Conservation (phyloP, 2,329 filamentous ascomycete genomes). For the Alternaria infectoria region DNA sequence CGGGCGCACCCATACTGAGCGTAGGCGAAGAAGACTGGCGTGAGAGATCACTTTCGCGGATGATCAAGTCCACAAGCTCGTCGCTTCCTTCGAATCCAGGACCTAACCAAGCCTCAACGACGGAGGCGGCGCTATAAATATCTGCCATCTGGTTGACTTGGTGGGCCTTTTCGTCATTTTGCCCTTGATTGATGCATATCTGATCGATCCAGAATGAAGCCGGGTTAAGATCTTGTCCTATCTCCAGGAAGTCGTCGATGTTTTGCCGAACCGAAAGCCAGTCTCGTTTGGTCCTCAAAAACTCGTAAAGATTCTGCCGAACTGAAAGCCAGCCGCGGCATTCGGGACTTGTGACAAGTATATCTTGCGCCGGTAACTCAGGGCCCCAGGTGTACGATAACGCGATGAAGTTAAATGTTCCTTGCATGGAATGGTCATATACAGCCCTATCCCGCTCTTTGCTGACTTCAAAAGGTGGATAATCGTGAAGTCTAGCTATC, state of each 20-base stretch:
- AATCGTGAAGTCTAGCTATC: no score
- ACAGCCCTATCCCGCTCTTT: not conserved
- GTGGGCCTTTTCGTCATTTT: not conserved
- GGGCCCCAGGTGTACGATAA: not conserved
- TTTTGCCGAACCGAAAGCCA: not conserved
- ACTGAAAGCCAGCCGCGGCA: not conserved
- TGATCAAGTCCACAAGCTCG: not conserved
- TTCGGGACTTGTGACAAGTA: not conserved
- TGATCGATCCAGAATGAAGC: not conserved
- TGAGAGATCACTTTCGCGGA: not conserved
- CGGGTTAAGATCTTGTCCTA: accelerated
- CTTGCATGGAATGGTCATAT: accelerated
- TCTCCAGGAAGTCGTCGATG: not conserved
- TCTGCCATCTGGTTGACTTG: not conserved
- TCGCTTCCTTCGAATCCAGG: not conserved
- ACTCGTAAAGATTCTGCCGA: not conserved
- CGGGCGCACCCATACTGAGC: not conserved
- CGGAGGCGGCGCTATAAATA: accelerated
- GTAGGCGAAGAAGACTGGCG: accelerated
- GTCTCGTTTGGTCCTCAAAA: not conserved
- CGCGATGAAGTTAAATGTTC: not conserved
- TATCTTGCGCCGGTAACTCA: not conserved
- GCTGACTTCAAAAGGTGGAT: no score
- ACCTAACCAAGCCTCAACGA: not conserved
- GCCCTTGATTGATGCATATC: not conserved